Evolutionary conservation across 768 basidiomycete species (phyloP).

Genomic region (Boletus coccyginus): DNA sequence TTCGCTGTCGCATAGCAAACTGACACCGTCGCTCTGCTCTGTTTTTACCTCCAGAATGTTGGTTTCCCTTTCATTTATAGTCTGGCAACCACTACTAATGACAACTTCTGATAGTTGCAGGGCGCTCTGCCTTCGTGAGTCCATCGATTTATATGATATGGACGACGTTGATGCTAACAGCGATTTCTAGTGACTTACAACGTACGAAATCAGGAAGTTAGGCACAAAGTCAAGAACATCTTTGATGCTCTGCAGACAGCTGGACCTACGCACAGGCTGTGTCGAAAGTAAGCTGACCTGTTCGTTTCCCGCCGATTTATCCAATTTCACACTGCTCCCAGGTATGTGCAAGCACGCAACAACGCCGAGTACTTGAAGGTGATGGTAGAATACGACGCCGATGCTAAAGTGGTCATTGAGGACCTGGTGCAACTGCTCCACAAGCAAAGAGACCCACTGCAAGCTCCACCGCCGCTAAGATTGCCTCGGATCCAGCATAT

Average conservation of each 20-base stretch:
- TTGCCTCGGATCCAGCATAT: too few species aligned
- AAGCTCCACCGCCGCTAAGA: too few species aligned
- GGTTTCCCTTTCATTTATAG: slow-evolving; percentile 17
- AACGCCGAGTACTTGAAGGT: slow-evolving; percentile 8
- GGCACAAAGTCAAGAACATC: neutral
- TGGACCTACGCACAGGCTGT: slow-evolving; percentile 2
- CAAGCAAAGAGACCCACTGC: neutral
- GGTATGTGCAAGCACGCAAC: too few species aligned
- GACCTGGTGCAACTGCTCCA: slow-evolving; percentile 27
- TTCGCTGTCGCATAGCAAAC: neutral
- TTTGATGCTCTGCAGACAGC: slow-evolving; percentile 5
- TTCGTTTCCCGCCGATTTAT: too few species aligned
- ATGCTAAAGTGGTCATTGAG: neutral
- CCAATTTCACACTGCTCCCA: too few species aligned
- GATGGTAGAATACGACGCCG: neutral
- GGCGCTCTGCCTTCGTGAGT: slow-evolving; percentile 47
- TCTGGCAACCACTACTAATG: neutral
- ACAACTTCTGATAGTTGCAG: slow-evolving; percentile 38
- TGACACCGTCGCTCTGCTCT: slow-evolving; percentile 23
- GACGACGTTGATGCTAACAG: neutral
- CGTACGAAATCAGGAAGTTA: neutral
- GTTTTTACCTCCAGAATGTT: slow-evolving; percentile 51
- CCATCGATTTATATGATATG: neutral
- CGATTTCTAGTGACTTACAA: slow-evolving; percentile 26
- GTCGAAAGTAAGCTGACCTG: neutral